Conservation (phyloP, 2,329 filamentous ascomycete species). For the Ophiostoma piceae region DNA sequence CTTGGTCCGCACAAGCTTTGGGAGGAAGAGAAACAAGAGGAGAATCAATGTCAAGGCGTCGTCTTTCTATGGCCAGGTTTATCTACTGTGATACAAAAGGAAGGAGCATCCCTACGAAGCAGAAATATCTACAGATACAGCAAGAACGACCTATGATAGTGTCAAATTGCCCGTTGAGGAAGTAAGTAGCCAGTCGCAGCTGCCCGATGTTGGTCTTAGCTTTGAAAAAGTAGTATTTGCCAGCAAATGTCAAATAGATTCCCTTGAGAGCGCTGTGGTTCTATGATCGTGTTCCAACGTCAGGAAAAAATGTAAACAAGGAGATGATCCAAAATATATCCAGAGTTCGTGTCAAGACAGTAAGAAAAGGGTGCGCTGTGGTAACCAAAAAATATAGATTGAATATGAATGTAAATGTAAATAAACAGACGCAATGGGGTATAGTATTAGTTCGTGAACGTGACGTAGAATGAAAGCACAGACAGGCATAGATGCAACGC, state of each 20-base stretch:
- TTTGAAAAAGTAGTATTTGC: background rate
- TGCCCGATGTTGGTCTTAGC: background rate
- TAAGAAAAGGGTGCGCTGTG: background rate
- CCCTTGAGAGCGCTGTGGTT: background rate
- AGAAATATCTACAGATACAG: background rate
- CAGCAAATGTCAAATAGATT: background rate
- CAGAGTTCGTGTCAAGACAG: background rate
- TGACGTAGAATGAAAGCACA: background rate
- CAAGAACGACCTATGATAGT: background rate
- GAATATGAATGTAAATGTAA: background rate
- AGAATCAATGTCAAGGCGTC: background rate
- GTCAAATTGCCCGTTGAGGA: background rate
- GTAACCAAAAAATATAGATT: background rate
- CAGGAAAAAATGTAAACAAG: background rate
- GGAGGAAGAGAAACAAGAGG: background rate
- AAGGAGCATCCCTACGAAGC: slow-evolving; percentile 1
- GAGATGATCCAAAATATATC: background rate
- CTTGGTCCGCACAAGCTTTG: too few relatives aligned
- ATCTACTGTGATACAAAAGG: background rate
- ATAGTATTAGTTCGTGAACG: slow-evolving; percentile 1
- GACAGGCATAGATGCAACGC: background rate
- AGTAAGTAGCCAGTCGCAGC: background rate
- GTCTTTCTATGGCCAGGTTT: background rate
- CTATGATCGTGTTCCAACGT: background rate
- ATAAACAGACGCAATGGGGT: background rate